These are phyloP conservation scores for Saccharum officinarum DNA, from an alignment of 176 grass and related monocot species.

Conservation along the genomic window DNA sequence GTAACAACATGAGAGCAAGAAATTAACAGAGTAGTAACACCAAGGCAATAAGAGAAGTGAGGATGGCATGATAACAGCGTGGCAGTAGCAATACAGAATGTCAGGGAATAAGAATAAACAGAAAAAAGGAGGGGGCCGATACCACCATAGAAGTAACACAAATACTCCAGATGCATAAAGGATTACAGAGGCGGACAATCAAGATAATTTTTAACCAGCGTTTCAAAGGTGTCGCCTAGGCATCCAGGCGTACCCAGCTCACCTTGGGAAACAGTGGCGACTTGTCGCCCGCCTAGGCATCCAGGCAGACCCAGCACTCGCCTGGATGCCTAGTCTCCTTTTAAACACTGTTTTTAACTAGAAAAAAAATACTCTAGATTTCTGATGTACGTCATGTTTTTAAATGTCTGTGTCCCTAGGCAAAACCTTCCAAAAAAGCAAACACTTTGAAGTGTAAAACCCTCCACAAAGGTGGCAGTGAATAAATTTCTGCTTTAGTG, in stretches of 20 bases:
- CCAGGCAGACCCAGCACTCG: too few relatives aligned
- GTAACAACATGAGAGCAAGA: background rate
- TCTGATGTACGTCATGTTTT: background rate
- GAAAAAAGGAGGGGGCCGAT: background rate
- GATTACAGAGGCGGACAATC: background rate
- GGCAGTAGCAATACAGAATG: background rate
- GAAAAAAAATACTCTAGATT: background rate
- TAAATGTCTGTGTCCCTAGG: background rate
- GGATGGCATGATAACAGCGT: background rate
- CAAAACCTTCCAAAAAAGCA: slow-evolving; percentile 8
- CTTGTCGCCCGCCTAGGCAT: too few relatives aligned
- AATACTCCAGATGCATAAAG: slow-evolving; percentile 11
- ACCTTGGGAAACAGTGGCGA: too few relatives aligned
- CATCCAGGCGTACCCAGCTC: too few relatives aligned
- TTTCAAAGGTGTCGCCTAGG: too few relatives aligned
- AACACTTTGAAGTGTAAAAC: background rate
- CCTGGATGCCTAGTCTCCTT: too few relatives aligned
- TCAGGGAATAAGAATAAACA: slow-evolving; percentile 18
- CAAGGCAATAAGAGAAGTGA: slow-evolving; percentile 7
- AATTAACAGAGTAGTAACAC: background rate
- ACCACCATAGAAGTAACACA: slow-evolving; percentile 13
- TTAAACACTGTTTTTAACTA: background rate
- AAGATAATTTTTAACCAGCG: background rate
- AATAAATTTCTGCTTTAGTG: background rate
- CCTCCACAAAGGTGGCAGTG: background rate